These are phyloP conservation scores for Rhexocercosporidium sp. DNA, from an alignment of 2,329 filamentous ascomycete genomes.

Conservation along the genomic window DNA sequence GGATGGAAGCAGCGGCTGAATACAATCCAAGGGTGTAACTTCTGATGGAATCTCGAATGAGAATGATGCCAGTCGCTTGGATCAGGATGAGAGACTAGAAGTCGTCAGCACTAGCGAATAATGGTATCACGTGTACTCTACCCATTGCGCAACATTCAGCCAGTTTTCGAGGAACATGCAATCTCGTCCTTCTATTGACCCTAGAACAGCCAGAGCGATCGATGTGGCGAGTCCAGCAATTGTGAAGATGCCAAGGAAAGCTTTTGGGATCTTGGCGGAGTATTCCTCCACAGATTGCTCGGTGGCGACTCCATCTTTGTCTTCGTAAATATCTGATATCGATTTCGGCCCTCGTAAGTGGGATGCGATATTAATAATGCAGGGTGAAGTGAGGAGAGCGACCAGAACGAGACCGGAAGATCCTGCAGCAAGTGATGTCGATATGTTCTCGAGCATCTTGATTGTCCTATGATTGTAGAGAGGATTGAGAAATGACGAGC, in stretches of 20 bases:
- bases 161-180: constrained; percentile 59
- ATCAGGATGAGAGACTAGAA: constrained; percentile 55
- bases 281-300: constrained; percentile 66
- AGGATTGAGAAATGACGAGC: background rate
- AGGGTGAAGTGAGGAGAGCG: constrained; percentile 46
- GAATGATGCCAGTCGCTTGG: constrained; percentile 56
- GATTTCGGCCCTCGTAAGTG: constrained; percentile 43
- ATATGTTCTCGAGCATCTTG: constrained; percentile 67
- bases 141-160: constrained; percentile 66
- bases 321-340: constrained; percentile 60
- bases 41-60: constrained; percentile 55
- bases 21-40: constrained; percentile 60
- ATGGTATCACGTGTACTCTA: constrained; percentile 50
- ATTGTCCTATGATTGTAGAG: constrained; percentile 13
- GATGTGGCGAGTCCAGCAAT: constrained; percentile 59
- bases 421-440: constrained; percentile 34
- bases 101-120: constrained; percentile 24
- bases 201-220: constrained; percentile 60
- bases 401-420: constrained; percentile 43
- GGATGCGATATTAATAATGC: constrained; percentile 42
- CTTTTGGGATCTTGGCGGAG: constrained; percentile 63
- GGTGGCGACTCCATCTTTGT: constrained; percentile 72
- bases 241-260: constrained; percentile 58
- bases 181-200: constrained; percentile 48
- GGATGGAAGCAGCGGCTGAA: constrained; percentile 53